A percentile compares a stretch with the other conserved stretches of the same genome.
Conservation (phyloP, 768 basidiomycete species). For the Auriscalpium orientale region DNA sequence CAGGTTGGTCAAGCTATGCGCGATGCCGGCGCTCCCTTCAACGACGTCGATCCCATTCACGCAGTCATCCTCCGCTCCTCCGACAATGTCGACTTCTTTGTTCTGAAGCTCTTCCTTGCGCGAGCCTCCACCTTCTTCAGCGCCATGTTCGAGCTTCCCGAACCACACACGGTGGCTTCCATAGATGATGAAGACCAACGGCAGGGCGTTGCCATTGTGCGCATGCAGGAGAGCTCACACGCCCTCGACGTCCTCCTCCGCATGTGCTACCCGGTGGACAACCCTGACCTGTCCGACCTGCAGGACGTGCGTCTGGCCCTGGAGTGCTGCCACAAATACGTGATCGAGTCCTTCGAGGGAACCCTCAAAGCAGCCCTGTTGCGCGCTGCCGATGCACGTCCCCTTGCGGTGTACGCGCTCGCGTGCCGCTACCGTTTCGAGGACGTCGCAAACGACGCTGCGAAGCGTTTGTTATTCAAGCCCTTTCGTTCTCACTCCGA, state of each 20-base stretch:
- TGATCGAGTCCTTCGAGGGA: constrained; percentile 8
- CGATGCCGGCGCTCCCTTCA: constrained; percentile 11
- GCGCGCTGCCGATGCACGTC: constrained; percentile 3
- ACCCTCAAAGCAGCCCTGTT: constrained; percentile 6
- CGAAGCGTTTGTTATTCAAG: constrained; percentile 4
- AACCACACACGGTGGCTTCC: neutral
- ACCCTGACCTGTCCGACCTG: constrained; percentile 5
- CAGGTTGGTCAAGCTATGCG: neutral
- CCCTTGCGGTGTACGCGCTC: constrained; percentile 7
- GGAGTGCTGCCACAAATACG: constrained; percentile 10
- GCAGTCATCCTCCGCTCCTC: constrained; percentile 11
- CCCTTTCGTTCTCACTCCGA: neutral
- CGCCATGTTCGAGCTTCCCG: constrained; percentile 11
- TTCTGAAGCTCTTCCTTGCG: constrained; percentile 9
- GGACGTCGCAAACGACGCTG: constrained; percentile 10
- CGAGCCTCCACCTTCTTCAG: constrained; percentile 7
- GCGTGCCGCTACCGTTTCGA: constrained; percentile 9
- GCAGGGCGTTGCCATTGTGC: constrained; percentile 1
- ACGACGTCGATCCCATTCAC: constrained; percentile 2
- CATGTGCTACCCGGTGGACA: constrained; percentile 10
- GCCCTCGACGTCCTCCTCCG: constrained; percentile 7
- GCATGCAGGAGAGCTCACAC: constrained; percentile 5
- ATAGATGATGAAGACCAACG: neutral
- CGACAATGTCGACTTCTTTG: constrained; percentile 12
- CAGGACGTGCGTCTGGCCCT: constrained; percentile 7